Base-by-base conservation (phyloP, 345 rosid genomes). In the Citrus unshiu region DNA sequence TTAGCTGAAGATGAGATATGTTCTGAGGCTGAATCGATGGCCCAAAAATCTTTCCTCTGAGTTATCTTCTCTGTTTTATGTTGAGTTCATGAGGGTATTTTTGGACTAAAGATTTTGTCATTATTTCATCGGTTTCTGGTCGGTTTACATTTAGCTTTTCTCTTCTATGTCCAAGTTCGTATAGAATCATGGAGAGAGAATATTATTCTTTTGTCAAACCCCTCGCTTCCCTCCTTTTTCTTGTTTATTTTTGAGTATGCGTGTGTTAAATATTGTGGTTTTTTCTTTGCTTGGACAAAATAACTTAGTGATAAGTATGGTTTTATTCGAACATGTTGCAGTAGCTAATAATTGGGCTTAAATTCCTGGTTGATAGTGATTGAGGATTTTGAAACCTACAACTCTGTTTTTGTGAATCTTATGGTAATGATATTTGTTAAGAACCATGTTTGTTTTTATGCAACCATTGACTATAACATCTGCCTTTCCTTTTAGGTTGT, bases 401-500 rank as follows among this genome's bases (percentile, higher is more conserved):
- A 18, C 40, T 29, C 56, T 40, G 51, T 68, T 3, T 2, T 35
- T 71, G 13, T 71, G 16, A 54, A 60, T 43, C 10, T 39, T 57
- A 72, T 29, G 75, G 22, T 54, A 24, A 30, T 12, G 18, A 2
- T 6, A 35, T 34, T 24, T 29, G 46, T 74, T 18, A 10, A 59
- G 76, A 60, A 37, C 5, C 54, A 0, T 24, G 51, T 37, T 7
- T 59, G 35, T 59, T 61, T 74, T 22, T 6, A 9, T 74, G 43
- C 69, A 62, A 16, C 12, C 4, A 29, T 32, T 19, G 21, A 49
- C 14, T 66, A 8, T 24, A 49, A 19, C 56, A 68, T 68, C 51
- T 21, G 1, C 58, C n/a, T 40, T 9, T 62, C 16, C 71, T 22
- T 59, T 56, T 84, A 97, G 99, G 97, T 97, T 78, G 87, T 97